Evolutionary conservation across 441 rosid species (phyloP), one percentile per base, ranked within the genome.

Genomic region (Biscutella auriculata): DNA sequence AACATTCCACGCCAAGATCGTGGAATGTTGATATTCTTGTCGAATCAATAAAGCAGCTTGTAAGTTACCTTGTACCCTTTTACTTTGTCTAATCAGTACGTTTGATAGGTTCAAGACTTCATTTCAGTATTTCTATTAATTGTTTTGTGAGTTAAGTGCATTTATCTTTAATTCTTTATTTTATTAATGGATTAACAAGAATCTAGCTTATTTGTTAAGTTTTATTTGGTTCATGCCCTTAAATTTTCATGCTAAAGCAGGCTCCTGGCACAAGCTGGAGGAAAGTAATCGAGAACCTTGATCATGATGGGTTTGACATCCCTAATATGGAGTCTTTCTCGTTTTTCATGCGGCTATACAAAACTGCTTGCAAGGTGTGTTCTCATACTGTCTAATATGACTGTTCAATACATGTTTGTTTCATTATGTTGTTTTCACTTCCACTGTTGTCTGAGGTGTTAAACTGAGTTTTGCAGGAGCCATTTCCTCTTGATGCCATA

Each of bases 281-380:
- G 45, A 69, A 69, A 60, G 97, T 89, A 53, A 67, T 87, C 62
- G 96, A 89, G 67, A 78, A 78, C 59, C 78, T 94, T 56, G 99
- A 94, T 77, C 77, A 94, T 46, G 96, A 85, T 50, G 97, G 95
- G 34, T 94, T 94, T 73, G 76, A 71, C 68, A 70, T 89, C 71
- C 96, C 97, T 44, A 77, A 73, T 45, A 93, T 83, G 73, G 96
- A 88, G 39, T 91, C 95, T n/a, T 87, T 94, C 72, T 68, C 82
- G 33, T 79, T 94, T 63, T 78, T 94, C 47, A 89, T 87, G 91
- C 81, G 87, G 60, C 60, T 81, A 21, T 94, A 85, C 70, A 79
- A 76, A 69, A 73, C 73, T 64, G 95, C 96, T 9, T 89, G 87
- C 78, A 83, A 80, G 94, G 99, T 94, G 75, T 65, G 56, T 6